Base-by-base conservation (phyloP, 371 early-diverging fungal species). In the Mucor circinelloides region DNA sequence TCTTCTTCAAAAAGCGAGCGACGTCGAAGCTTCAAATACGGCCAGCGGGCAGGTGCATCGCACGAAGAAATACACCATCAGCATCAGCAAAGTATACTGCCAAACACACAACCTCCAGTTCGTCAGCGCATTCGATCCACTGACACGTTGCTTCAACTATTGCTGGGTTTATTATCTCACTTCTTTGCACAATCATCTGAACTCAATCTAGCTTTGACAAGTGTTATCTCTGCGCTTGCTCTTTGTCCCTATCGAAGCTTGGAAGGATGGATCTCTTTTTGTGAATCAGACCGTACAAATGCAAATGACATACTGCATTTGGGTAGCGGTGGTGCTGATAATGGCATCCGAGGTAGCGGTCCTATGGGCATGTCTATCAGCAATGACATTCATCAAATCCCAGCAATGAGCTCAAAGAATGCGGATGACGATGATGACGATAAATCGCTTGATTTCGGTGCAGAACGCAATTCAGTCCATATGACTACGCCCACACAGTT, bases 141-240 rank as follows among this genome's bases (percentile, higher is more conserved):
- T 8, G 93, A 93, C 75, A 87, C 89, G 0, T 69, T 92, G 10
- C 70, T 93, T 8, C 89, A 89, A 42, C 87, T 83, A 40, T 74
- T 93, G 40, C 74, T 92, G 34, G 80, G 77, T 13, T 74, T 90
- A 10, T 81, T 93, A 30, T 81, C 87, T 10, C 89, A 89, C 58
- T 96, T 94, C 65, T 96, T 95, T 76, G 87, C 89, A 0, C 95
- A 97, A 69, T 90, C 95, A 13, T 89, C 91, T 28, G 92, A 93
- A 50, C 87, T 95, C 64, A 98, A 98, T 73, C 69, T 98, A 69
- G 95, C 94, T 0, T 75, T 98, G 44, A 95, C 97, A 0, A 95
- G 94, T 19, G 94, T 94, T 15, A 77, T 98, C 21, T 87, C 94
- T 0, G 91, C 93, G 6, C 77, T 98, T 58, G 92, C 91, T 1